Evolutionary conservation across 2,329 filamentous ascomycete species (phyloP), one percentile per base, ranked within the genome.

Genomic region (Teratosphaeria epicoccoides): DNA sequence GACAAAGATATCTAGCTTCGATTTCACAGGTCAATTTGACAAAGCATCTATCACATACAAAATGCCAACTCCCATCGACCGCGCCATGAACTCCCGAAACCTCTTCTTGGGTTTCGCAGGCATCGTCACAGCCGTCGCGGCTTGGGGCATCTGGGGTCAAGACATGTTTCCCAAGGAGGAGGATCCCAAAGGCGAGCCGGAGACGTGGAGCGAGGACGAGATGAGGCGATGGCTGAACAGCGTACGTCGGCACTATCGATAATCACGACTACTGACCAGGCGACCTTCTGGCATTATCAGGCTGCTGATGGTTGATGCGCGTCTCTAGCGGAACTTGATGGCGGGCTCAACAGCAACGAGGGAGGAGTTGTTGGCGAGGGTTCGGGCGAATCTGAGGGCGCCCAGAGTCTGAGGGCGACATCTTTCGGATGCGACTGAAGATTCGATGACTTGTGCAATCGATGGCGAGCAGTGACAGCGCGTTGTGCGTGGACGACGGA

Each of bases 131-230:
- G 88, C 86, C 1, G 88, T 85, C 1, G 85, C 88, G 14, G 82
- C 81, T 43, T 95, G 86, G 84, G 79, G 81, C 17, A 91, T 96
- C 61, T 94, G 86, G 83, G 88, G 88, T 52, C 78, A 81, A 49
- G 88, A 91, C 57, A 79, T 96, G 63, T 95, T 96, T 63, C 90
- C 90, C 0, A 69, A 79, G 3, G 74, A 82, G 58, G 55, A 75
- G 46, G 89, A 95, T 65, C 88, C 90, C n/a, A 87, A 74, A 24
- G 89, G 89, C 54, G 82, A 84, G 56, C 82, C 83, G 2, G 75
- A 79, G 43, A 73, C 69, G 9, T 97, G 91, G 91, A 88, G 87
- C 0, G 75, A 77, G 52, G 84, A 88, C 46, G 88, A 97, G 63
- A 75, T 95, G 69, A 77, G 81, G 55, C 76, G 83, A 63, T 97